phyloP scores from a whole-genome alignment of 2,329 filamentous ascomycete species.

The Thelonectria discophora region DNA sequence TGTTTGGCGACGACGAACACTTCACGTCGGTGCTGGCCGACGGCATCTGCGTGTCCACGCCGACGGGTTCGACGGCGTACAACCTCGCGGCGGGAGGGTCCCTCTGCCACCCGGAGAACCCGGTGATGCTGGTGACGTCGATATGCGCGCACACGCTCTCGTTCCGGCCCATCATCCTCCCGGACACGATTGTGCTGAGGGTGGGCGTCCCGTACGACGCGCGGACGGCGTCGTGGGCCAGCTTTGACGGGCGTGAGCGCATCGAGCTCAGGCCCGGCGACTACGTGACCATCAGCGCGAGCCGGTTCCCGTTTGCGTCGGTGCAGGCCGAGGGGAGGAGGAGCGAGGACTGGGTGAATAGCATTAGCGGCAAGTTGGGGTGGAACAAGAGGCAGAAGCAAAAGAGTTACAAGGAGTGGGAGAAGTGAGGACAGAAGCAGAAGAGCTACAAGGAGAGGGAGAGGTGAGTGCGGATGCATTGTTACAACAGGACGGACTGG shows the following conservation, averaged over 20 bases:
- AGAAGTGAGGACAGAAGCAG: constrained; percentile 67
- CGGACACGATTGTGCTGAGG: constrained; percentile 92
- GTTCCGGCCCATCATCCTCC: constrained; percentile 95
- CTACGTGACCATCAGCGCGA: constrained; percentile 86
- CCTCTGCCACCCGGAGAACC: constrained; percentile 94
- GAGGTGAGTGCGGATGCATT: constrained; percentile 30
- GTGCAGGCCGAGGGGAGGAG: constrained; percentile 75
- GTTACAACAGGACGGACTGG: background rate
- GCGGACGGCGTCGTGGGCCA: constrained; percentile 91
- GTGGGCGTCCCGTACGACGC: constrained; percentile 96
- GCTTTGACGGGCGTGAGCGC: constrained; percentile 93
- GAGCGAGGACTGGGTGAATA: constrained; percentile 84
- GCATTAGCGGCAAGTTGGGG: constrained; percentile 79
- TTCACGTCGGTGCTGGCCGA: constrained; percentile 95
- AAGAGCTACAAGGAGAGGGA: constrained; percentile 67
- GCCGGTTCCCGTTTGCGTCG: constrained; percentile 80
- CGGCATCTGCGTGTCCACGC: constrained; percentile 91
- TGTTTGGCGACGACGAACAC: constrained; percentile 95
- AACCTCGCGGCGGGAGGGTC: constrained; percentile 96
- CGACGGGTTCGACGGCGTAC: constrained; percentile 94
- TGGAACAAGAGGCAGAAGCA: constrained; percentile 85
- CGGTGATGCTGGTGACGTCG: constrained; percentile 91
- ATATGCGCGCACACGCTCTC: constrained; percentile 96
- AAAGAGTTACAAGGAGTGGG: constrained; percentile 66
- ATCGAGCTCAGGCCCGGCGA: constrained; percentile 81